Conservation (phyloP, 2,329 filamentous ascomycete species). For the Trichoderma arundinaceum region DNA sequence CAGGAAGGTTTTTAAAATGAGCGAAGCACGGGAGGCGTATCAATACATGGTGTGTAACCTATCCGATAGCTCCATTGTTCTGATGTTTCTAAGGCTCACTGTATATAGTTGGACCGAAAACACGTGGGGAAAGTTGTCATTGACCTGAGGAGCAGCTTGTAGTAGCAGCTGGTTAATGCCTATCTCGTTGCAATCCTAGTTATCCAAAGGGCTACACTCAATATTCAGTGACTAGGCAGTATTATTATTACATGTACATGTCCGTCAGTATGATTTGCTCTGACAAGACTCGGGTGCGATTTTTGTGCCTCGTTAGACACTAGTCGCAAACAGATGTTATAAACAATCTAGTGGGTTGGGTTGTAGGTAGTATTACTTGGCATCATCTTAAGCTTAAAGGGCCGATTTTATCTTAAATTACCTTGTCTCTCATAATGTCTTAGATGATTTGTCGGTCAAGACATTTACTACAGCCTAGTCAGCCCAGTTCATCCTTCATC, state of each 20-base stretch:
- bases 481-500: no score
- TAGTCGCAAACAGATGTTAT: no score
- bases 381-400: background rate
- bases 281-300: no score
- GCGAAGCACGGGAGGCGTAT: background rate
- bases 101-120: background rate
- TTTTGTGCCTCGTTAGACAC: no score
- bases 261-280: no score
- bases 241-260: no score
- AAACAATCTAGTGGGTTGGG: no score
- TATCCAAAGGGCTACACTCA: no score
- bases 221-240: no score
- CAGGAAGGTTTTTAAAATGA: background rate
- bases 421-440: background rate
- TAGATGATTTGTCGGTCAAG: background rate
- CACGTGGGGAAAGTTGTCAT: conserved; percentile 5
- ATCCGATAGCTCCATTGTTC: background rate
- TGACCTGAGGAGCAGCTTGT: background rate
- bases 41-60: background rate
- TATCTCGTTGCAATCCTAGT: background rate
- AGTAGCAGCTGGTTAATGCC: no score
- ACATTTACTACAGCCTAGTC: no score
- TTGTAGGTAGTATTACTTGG: background rate
- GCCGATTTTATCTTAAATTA: background rate
- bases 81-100: background rate